Base-by-base conservation (phyloP, 768 basidiomycete species). In the Amanita exitialis region DNA sequence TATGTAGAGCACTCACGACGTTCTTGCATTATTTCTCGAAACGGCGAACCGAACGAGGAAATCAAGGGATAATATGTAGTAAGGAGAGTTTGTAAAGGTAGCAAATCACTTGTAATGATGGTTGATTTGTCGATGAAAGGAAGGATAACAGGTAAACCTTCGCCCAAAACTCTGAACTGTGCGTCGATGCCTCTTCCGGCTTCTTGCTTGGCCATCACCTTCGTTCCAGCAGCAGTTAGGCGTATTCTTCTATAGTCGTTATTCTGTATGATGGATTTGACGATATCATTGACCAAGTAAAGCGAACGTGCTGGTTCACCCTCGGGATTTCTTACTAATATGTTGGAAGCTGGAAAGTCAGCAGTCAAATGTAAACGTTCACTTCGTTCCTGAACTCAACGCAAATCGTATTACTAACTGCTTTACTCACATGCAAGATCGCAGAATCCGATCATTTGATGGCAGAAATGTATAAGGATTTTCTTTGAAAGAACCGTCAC, bases 191-290 rank as follows among this genome's bases (percentile, higher is more conserved):
- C 80, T 39, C 77, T 77, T 1, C 76, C 80, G 2, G 78, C 79
- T 53, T 95, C 94, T 64, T 98, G 94, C 61, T 90, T 88, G 5
- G 82, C 79, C 65, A 98, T 87, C 10, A 92, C 82, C 65, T 96
- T 95, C 36, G 93, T 92, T 16, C 96, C 96, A n/a, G 89, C 86
- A 12, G 88, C 82, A 59, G 93, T 83, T 47, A 99, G 79, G 1
- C 96, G 82, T 50, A 97, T 75, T 23, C 84, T 82, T 25, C 78
- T 77, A 63, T 85, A 94, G 62, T 90, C 83, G 62, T 98, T 99
- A 61, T 83, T 70, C 47, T 72, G 60, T 51, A 97, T 76, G 54
- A 98, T 72, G n/a, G 73, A 66, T 65, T 88, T 90, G 62, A 95
- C 86, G 58, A 88, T 70, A 58, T 83, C 78, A 61, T 94, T 96